Evolutionary conservation across 2,329 filamentous ascomycete species (phyloP), one percentile per base, ranked within the genome.

Genomic region (Ramichloridium luteum): DNA sequence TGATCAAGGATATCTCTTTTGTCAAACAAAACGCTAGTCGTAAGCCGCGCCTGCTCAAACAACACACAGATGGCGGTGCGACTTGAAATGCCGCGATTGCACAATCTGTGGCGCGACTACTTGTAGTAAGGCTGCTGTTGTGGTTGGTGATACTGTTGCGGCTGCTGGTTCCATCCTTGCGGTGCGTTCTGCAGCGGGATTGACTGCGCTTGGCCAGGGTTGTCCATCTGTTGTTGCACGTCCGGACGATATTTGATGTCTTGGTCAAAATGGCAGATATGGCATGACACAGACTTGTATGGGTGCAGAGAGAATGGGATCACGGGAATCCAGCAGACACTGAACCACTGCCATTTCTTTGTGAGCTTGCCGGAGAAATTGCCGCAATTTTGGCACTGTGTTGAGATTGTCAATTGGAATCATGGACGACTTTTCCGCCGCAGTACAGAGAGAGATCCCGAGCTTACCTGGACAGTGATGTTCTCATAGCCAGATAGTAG

Each of bases 221-320:
- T 40, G 12, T 51, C 34, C 52, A 53, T 54, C 40, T 53, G 50
- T 27, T 51, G 45, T 34, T 56, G 47, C 8, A 57, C 55, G 34
- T 58, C 55, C 6, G 55, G 54, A 26, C 54, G 46, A 30, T 51
- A 62, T 49, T 61, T 61, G 43, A 66, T 55, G 40, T 67, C 62
- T 53, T 86, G 78, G 41, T 72, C 68, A 53, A 83, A 85, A 53
- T 77, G 74, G 67, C 80, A 88, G 54, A 85, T 74, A 49, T 74
- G 68, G 61, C 80, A 88, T 37, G 67, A 62, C 34, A 88, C 68
- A 48, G 84, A 79, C 45, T 55, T 55, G 46, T 56, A 58, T 1
- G 64, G 62, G 37, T 66, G 65, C 4, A 66, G 45, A 15, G 72
- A 76, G 49, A 85, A 76, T 0, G 80, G 80, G 15, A 86, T 65